Evolutionary conservation across 202 grass and related monocot species (phyloP).

Genomic region (Eragrostis tef): DNA sequence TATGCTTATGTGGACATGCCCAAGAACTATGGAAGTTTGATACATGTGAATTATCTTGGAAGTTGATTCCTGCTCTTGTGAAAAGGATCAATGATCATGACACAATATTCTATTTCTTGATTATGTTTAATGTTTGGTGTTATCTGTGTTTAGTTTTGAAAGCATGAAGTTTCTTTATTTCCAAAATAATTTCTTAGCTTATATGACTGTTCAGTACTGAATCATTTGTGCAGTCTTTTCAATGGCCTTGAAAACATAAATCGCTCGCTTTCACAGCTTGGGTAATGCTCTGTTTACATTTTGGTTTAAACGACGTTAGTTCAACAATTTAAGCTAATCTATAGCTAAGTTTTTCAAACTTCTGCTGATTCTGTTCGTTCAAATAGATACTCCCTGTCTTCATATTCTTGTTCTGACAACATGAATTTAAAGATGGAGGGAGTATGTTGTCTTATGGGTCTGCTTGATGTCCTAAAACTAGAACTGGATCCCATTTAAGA

Average conservation of each 20-base stretch:
- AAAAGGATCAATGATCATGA: conserved; percentile 6
- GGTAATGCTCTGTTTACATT: conserved; percentile 61
- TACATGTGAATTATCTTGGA: not conserved
- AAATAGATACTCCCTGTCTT: not conserved
- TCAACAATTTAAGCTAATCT: conserved; percentile 5
- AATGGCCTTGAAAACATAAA: conserved; percentile 75
- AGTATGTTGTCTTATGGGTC: not conserved
- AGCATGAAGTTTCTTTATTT: not conserved
- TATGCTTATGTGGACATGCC: not conserved
- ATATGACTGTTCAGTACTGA: not conserved
- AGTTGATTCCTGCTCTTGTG: not conserved
- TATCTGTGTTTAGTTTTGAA: not conserved
- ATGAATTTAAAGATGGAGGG: not conserved
- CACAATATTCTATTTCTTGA: not conserved
- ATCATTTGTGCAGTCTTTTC: not conserved
- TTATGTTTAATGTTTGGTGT: too few species aligned
- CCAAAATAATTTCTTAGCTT: not conserved
- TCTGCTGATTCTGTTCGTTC: not conserved
- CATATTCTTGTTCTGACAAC: not conserved
- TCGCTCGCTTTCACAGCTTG: conserved; percentile 92
- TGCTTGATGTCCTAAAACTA: not conserved
- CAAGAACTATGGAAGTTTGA: not conserved
- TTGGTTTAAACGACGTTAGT: not conserved
- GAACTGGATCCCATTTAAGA: conserved; percentile 5
- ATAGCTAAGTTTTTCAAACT: conserved; percentile 10